Percentiles rank a stretch among this genome's conserved stretches.
These are phyloP conservation scores for Aureobasidium lini DNA, from an alignment of 2,329 filamentous ascomycete species.

Conservation along the genomic window DNA sequence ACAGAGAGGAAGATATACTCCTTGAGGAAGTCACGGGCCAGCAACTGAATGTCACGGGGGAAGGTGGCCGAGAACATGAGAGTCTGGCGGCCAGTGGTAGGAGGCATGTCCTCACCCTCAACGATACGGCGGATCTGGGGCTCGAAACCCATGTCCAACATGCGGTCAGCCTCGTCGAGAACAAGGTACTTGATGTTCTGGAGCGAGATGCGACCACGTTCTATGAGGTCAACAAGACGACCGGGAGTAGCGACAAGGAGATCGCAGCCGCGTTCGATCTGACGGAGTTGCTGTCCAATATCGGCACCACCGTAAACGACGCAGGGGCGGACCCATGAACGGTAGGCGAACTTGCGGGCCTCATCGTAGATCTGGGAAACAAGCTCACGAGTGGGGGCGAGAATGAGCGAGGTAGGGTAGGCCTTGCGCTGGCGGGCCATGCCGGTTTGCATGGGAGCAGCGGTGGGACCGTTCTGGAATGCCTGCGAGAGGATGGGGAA, in stretches of 20 bases:
- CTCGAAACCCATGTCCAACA: conserved; percentile 99
- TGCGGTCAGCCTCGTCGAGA: conserved; percentile 97
- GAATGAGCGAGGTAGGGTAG: conserved; percentile 89
- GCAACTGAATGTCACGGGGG: conserved; percentile 98
- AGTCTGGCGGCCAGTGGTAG: conserved; percentile 76
- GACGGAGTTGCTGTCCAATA: conserved; percentile 93
- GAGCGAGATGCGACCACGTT: conserved; percentile 95
- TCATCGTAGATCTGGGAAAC: conserved; percentile 99
- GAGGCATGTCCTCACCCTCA: conserved; percentile 95
- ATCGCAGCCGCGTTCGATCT: conserved; percentile 97
- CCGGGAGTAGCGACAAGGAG: conserved; percentile 94
- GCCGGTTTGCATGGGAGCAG: conserved; percentile 59
- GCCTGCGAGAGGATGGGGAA: conserved; percentile 99
- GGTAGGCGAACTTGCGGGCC: conserved; percentile 95
- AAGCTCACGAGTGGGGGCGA: conserved; percentile 94
- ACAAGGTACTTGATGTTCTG: conserved; percentile 99
- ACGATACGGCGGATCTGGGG: conserved; percentile 98
- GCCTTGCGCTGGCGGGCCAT: conserved; percentile 96
- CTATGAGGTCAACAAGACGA: conserved; percentile 94
- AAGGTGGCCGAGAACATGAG: conserved; percentile 99
- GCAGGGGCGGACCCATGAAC: conserved; percentile 96
- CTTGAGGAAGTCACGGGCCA: conserved; percentile 96
- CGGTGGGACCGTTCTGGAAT: conserved; percentile 78
- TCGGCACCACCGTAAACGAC: conserved; percentile 99
- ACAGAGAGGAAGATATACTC: conserved; percentile 99